These are phyloP conservation scores for Ophiostoma sp. DNA, from an alignment of 2,329 filamentous ascomycete species.

Conservation along the genomic window DNA sequence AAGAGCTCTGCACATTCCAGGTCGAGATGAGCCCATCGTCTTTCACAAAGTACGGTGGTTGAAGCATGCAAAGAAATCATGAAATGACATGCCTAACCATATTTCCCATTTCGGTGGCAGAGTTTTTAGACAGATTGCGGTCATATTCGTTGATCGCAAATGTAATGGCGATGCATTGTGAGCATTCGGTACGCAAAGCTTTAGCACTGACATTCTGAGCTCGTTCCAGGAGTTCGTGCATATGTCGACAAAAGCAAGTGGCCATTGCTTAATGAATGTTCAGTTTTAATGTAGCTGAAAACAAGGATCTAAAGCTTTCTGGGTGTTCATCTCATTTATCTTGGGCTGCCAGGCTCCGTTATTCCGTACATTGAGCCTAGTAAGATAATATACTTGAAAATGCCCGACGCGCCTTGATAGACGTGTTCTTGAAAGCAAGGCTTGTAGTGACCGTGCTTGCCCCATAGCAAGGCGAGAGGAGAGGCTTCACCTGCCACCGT, in stretches of 20 bases:
- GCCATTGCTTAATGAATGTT: not conserved
- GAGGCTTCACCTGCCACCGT: conserved; percentile 2
- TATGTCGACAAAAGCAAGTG: not conserved
- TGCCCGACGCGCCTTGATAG: not conserved
- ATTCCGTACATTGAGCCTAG: not conserved
- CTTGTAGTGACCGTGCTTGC: not conserved
- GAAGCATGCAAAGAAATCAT: not conserved
- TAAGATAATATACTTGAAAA: not conserved
- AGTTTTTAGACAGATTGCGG: not conserved
- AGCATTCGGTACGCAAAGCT: not conserved
- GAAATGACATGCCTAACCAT: not conserved
- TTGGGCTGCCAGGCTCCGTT: not conserved
- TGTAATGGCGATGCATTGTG: too few species aligned
- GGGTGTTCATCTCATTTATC: not conserved
- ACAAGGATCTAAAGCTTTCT: conserved; percentile 9
- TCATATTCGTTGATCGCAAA: too few species aligned
- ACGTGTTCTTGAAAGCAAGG: not conserved
- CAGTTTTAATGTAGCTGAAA: not conserved
- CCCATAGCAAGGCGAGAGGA: not conserved
- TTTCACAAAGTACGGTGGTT: not conserved
- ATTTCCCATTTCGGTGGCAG: not conserved
- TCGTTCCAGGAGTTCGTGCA: not conserved
- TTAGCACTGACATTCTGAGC: not conserved
- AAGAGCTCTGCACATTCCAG: conserved; percentile 2
- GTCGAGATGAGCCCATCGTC: not conserved